Percentiles rank a stretch among this genome's conserved stretches.
Conservation (phyloP, 2,329 filamentous ascomycete genomes). For the Cordyceps cicadae region DNA sequence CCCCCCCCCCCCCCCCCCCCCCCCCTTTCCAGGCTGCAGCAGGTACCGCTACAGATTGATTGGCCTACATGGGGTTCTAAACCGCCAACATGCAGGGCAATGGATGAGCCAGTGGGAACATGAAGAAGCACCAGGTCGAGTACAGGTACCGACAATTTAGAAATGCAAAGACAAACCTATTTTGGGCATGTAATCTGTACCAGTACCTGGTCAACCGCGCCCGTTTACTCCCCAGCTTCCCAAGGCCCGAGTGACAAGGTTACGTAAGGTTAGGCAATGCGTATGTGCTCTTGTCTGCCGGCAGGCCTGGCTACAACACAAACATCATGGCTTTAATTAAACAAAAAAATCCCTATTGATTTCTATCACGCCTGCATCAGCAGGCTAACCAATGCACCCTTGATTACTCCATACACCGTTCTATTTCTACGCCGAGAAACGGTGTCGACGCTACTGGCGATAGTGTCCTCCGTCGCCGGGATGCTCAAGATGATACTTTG, state of each 20-base stretch:
- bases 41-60: conserved; percentile 1
- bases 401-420: not conserved
- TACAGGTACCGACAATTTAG: not conserved
- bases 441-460: conserved; percentile 1
- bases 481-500: not conserved
- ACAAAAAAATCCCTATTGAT: too few species aligned
- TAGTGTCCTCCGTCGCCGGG: not conserved
- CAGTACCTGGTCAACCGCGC: not conserved
- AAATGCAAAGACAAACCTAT: not conserved
- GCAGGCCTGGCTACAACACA: too few species aligned
- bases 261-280: too few species aligned
- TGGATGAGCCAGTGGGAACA: not conserved
- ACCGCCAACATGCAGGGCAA: not conserved
- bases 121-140: not conserved
- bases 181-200: not conserved
- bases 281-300: too few species aligned
- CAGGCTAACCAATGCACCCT: not conserved
- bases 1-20: too few species aligned
- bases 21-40: not conserved
- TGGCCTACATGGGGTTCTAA: not conserved
- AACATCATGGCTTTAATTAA: too few species aligned
- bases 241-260: not conserved
- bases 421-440: not conserved
- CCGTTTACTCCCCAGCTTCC: not conserved
- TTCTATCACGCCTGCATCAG: not conserved